Percentiles rank a stretch among this genome's conserved stretches.
These are phyloP conservation scores for Acorus calamus DNA, from an alignment of 106 monocot genomes.

Conservation along the genomic window DNA sequence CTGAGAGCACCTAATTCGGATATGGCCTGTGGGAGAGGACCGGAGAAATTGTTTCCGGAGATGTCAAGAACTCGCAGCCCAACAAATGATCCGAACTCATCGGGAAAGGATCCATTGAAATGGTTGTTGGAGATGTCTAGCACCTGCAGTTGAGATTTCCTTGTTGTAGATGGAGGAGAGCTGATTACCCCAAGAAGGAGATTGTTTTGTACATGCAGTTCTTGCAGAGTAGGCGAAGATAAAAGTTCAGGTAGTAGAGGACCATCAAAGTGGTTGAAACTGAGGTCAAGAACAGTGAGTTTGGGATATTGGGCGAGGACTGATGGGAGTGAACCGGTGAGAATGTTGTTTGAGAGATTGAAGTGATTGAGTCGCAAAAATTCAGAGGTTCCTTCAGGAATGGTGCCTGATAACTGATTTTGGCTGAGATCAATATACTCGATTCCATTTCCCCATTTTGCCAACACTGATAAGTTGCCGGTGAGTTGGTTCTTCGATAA, in stretches of 20 bases:
- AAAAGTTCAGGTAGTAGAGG: slow-evolving; percentile 36
- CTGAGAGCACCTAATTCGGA: slow-evolving; percentile 46
- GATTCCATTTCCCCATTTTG: slow-evolving; percentile 70
- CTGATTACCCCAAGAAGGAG: slow-evolving; percentile 38
- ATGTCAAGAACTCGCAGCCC: slow-evolving; percentile 57
- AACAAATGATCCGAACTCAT: slow-evolving; percentile 40
- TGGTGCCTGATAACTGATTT: slow-evolving; percentile 57
- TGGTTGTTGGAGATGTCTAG: slow-evolving; percentile 64
- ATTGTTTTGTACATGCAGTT: slow-evolving; percentile 65
- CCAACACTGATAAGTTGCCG: slow-evolving; percentile 79
- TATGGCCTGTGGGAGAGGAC: slow-evolving; percentile 40
- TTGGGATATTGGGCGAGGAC: slow-evolving; percentile 52
- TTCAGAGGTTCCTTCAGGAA: slow-evolving; percentile 63
- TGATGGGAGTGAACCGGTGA: slow-evolving; percentile 34
- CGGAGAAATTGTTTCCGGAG: slow-evolving; percentile 74
- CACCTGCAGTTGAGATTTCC: slow-evolving; percentile 38
- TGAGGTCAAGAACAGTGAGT: slow-evolving; percentile 64
- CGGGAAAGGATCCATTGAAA: slow-evolving; percentile 65
- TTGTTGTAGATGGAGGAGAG: slow-evolving; percentile 26
- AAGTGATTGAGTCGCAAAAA: slow-evolving; percentile 68
- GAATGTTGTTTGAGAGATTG: slow-evolving; percentile 64
- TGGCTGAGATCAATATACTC: slow-evolving; percentile 83
- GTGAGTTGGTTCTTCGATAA: slow-evolving; percentile 66
- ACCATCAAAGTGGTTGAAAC: slow-evolving; percentile 58
- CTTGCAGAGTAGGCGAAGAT: slow-evolving; percentile 51